Percentiles rank a stretch among this genome's conserved stretches.
Conservation (phyloP, 2,329 filamentous ascomycete species). For the Cylindrodendrum hubeiense region DNA sequence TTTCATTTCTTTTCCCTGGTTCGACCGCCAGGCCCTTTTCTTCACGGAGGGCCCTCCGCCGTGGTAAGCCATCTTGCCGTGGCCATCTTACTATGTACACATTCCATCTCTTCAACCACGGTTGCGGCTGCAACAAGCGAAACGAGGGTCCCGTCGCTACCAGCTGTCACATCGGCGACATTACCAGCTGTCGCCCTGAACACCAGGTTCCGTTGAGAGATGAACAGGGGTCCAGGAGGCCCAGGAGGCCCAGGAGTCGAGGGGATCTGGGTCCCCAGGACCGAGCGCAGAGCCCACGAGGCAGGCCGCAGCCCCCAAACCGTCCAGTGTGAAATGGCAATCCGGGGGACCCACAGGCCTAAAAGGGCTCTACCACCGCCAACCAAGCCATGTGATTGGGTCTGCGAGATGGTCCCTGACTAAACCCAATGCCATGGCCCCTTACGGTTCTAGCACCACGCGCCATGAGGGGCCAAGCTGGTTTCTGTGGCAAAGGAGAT, state of each 20-base stretch:
- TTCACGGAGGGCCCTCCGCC: neutral
- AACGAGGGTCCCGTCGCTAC: neutral
- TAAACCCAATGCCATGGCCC: neutral
- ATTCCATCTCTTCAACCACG: neutral
- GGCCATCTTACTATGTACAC: no score
- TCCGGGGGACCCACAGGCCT: slow-evolving; percentile 1
- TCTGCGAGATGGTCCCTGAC: slow-evolving; percentile 5
- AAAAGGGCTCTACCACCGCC: slow-evolving; percentile 18
- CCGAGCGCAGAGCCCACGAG: neutral
- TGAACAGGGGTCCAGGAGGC: neutral
- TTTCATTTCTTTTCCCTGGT: neutral
- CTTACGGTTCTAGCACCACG: neutral
- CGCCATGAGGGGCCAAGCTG: neutral
- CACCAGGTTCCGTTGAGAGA: neutral
- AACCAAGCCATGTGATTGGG: slow-evolving; percentile 1
- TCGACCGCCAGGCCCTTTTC: neutral
- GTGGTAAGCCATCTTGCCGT: neutral
- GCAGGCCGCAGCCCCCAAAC: neutral
- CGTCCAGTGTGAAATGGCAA: neutral
- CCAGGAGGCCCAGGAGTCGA: neutral
- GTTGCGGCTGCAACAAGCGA: neutral
- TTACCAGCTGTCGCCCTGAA: neutral
- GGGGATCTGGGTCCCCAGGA: neutral
- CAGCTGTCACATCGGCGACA: neutral
- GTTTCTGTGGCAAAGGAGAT: slow-evolving; percentile 8